Conservation (phyloP, 2,329 filamentous ascomycete genomes). For the Ophiostoma himal-ulmi region DNA sequence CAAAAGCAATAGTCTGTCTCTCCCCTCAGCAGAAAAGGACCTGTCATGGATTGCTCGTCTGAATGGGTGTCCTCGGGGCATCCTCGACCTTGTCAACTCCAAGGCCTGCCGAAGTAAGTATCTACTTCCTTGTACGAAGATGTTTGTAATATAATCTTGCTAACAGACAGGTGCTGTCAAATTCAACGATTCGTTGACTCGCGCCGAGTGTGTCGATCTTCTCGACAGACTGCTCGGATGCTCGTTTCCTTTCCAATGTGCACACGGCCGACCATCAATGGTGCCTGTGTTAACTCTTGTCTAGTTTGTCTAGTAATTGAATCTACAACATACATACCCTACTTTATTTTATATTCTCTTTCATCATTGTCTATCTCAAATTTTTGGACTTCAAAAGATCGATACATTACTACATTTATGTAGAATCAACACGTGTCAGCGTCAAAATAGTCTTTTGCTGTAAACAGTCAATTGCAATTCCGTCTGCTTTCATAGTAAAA, state of each 20-base stretch:
- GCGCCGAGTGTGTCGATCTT: slow-evolving; percentile 53
- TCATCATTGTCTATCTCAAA: neutral
- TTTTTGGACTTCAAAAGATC: too few species aligned
- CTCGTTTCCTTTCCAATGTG: slow-evolving; percentile 74
- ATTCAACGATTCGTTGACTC: slow-evolving; percentile 68
- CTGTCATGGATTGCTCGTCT: slow-evolving; percentile 39
- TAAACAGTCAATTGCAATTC: too few species aligned
- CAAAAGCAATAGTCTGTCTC: slow-evolving; percentile 29
- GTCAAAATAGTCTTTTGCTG: too few species aligned
- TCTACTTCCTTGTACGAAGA: neutral
- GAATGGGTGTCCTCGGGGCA: slow-evolving; percentile 63
- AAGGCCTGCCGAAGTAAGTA: slow-evolving; percentile 60
- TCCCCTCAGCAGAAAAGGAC: neutral
- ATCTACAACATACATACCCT: neutral
- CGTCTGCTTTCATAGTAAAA: too few species aligned
- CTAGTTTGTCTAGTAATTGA: neutral
- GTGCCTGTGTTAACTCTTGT: slow-evolving; percentile 54
- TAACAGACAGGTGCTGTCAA: slow-evolving; percentile 55
- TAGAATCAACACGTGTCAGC: too few species aligned
- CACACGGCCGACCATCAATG: slow-evolving; percentile 67
- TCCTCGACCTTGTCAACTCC: slow-evolving; percentile 71
- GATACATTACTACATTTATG: too few species aligned
- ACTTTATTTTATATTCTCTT: neutral
- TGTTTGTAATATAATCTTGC: slow-evolving; percentile 28
- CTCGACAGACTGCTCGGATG: slow-evolving; percentile 55